These are phyloP conservation scores for Streptanthus diversifolius DNA, from an alignment of 345 rosid species.

Conservation along the genomic window DNA sequence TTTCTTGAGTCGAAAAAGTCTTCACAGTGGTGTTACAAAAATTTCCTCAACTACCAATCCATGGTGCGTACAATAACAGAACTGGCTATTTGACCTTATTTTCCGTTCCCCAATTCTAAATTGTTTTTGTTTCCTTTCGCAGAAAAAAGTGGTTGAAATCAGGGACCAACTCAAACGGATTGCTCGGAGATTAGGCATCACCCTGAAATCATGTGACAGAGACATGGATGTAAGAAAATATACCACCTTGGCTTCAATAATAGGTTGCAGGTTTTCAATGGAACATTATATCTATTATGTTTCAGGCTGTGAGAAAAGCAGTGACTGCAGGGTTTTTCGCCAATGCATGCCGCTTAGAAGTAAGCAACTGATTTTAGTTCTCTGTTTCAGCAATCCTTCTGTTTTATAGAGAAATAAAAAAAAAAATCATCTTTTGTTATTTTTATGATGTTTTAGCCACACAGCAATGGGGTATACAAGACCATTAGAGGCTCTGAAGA, in stretches of 20 bases:
- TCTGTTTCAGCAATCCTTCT: background rate
- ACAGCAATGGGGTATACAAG: slow-evolving; percentile 80
- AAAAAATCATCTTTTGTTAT: background rate
- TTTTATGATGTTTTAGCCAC: slow-evolving; percentile 41
- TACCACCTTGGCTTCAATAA: slow-evolving; percentile 1
- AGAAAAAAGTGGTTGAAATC: slow-evolving; percentile 78
- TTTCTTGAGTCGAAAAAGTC: slow-evolving; percentile 83
- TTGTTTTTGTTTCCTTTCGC: slow-evolving; percentile 9
- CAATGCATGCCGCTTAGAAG: slow-evolving; percentile 82
- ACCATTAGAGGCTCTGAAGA: slow-evolving; percentile 85
- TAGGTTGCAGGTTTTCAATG: background rate
- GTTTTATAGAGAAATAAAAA: background rate
- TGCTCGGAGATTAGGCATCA: slow-evolving; percentile 73
- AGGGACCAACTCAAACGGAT: slow-evolving; percentile 78
- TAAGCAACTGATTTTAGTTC: slow-evolving; percentile 29
- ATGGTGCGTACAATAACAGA: slow-evolving; percentile 51
- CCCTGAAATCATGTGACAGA: slow-evolving; percentile 69
- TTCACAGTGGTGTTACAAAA: slow-evolving; percentile 78
- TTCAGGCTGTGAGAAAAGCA: slow-evolving; percentile 81
- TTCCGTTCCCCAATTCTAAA: background rate
- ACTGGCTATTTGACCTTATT: background rate
- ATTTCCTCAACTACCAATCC: slow-evolving; percentile 77
- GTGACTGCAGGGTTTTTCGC: slow-evolving; percentile 83
- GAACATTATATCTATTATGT: slow-evolving; percentile 16
- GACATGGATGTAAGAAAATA: slow-evolving; percentile 50